Evolutionary conservation across 768 basidiomycete species (phyloP), one percentile per base, ranked within the genome.

Genomic region (Lactarius vividus): DNA sequence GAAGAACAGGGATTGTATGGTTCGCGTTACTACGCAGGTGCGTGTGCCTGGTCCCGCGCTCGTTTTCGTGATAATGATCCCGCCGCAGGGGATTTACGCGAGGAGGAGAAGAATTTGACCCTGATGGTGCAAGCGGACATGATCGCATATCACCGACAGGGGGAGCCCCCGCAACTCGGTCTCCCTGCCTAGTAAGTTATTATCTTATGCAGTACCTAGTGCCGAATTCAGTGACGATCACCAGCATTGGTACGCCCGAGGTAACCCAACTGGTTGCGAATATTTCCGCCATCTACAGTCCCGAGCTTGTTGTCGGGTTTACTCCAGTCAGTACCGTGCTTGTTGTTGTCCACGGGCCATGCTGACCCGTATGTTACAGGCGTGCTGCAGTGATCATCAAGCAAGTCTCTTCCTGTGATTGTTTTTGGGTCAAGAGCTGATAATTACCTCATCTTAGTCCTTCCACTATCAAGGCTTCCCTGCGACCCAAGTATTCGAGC

Each of bases 371-470:
- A 37, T 28, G 23, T 53, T 20, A 33, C 16, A 88, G 78, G 92
- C 85, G 31, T 97, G 94, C 77, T 97, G 95, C 78, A 94, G 92
- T 70, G 95, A 96, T 71, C 92, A 96, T 73, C 91, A 93, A 81
- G 88, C 85, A 72, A 60, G 76, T 69, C 35, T 20, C 37, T 11
- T 26, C 20, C 20, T 20, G 3, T 49, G 3, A 42, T 29, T 28
- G 10, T 28, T 61, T 20, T 23, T 26, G 11, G 39, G 23, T 20
- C 46, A 52, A 31, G 16, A 52, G 13, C 55, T 60, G 54, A 63
- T 57, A 26, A 26, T 39, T n/a, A 29, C 59, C 62, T 31, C 55
- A 52, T 39, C 59, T 7, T 63, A 93, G 88, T 88, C 88, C 39
- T 92, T 93, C 84, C 83, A 89, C 67, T 78, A 88, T 60, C 87